phyloP scores from a whole-genome alignment of 2,329 filamentous ascomycete species.

The Fusarium tanahbumbuense region DNA sequence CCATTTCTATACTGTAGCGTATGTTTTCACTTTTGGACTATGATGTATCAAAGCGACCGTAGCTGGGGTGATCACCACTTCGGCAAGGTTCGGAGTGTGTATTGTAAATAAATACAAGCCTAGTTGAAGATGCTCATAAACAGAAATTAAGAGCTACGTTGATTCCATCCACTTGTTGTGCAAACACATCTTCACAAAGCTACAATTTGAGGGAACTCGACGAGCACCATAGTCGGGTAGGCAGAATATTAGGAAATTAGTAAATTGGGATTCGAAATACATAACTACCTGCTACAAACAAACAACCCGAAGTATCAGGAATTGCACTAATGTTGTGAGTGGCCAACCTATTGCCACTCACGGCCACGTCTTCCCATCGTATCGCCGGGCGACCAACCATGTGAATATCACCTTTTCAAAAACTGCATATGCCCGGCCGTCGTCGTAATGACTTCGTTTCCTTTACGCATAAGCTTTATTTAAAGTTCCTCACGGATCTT shows the following conservation, averaged over 20 bases:
- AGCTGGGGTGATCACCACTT: background rate
- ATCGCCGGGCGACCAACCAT: background rate
- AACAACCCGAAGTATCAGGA: constrained; percentile 14
- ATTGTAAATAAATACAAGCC: background rate
- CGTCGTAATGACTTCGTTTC: background rate
- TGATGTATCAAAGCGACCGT: background rate
- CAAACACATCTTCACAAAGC: background rate
- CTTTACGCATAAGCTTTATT: constrained; percentile 49
- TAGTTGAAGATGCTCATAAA: background rate
- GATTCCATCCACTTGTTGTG: background rate
- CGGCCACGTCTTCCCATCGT: background rate
- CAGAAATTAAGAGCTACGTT: background rate
- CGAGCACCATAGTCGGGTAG: background rate
- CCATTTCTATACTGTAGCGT: background rate
- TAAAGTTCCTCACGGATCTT: constrained; percentile 63
- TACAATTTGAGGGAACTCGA: background rate
- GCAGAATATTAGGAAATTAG: background rate
- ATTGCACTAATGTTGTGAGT: background rate
- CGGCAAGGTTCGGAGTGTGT: background rate
- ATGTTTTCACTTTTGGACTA: background rate
- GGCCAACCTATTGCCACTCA: background rate
- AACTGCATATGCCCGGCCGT: background rate
- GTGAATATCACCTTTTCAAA: background rate
- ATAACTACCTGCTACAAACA: constrained; percentile 35
- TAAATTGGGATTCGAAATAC: constrained; percentile 29